A percentile compares a stretch with the other conserved stretches of the same genome.
These are phyloP conservation scores for Acephala macrosclerotiorum DNA, from an alignment of 2,329 filamentous ascomycete genomes.

Conservation along the genomic window DNA sequence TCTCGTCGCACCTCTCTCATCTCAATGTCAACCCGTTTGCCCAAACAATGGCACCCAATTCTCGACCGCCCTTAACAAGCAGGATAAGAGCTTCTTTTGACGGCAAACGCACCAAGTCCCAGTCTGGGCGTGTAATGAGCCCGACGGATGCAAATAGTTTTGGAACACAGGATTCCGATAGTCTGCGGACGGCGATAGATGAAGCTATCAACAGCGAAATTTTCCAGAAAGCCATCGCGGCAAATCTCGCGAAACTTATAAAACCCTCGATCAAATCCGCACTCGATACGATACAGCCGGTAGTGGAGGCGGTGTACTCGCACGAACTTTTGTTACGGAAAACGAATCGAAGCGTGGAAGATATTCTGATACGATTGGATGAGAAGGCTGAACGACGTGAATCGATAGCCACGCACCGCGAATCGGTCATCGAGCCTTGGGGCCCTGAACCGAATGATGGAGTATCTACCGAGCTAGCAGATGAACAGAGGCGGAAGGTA, in stretches of 20 bases:
- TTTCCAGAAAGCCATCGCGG: conserved; percentile 43
- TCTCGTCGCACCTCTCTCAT: conserved; percentile 4
- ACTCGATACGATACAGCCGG: conserved; percentile 43
- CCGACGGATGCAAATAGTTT: conserved; percentile 27
- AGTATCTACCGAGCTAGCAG: conserved; percentile 10
- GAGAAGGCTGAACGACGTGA: conserved; percentile 29
- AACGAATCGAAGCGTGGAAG: conserved; percentile 42
- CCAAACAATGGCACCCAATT: conserved; percentile 34
- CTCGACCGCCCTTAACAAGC: conserved; percentile 42
- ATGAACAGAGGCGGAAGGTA: conserved; percentile 10
- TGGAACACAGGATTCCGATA: conserved; percentile 36
- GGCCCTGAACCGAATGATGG: conserved; percentile 12
- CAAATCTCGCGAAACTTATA: conserved; percentile 41
- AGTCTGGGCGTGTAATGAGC: conserved; percentile 18
- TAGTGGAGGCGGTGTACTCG: conserved; percentile 44
- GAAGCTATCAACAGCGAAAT: conserved; percentile 40
- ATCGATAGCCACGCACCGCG: conserved; percentile 16
- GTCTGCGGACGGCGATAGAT: conserved; percentile 39
- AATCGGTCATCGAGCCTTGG: conserved; percentile 20
- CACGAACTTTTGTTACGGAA: conserved; percentile 43
- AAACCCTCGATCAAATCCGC: conserved; percentile 43
- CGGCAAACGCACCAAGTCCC: conserved; percentile 36
- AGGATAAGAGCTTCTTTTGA: conserved; percentile 43
- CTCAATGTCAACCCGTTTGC: conserved; percentile 5
- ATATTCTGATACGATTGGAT: conserved; percentile 39